Percentiles rank a stretch among this genome's conserved stretches.
Evolutionary conservation across 2,329 filamentous ascomycete genomes (phyloP).

Genomic region (Sporothrix mexicana): DNA sequence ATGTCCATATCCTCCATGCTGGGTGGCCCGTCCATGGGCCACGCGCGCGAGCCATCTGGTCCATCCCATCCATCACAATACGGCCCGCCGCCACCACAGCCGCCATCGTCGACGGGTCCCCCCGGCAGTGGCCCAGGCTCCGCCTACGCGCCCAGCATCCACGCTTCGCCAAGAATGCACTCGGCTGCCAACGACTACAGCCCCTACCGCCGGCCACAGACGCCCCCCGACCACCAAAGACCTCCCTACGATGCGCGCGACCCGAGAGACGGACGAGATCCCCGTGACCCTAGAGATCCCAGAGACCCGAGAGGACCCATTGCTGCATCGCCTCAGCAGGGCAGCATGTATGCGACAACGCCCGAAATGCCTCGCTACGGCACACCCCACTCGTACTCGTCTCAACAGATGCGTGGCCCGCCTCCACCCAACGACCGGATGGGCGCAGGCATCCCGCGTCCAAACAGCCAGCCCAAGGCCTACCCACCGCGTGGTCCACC

Average conservation of each 20-base stretch:
- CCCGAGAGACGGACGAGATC: conserved; percentile 48
- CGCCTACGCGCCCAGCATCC: conserved; percentile 55
- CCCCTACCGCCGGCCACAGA: conserved; percentile 70
- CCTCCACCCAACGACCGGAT: conserved; percentile 56
- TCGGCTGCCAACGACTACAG: conserved; percentile 63
- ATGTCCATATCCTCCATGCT: conserved; percentile 69
- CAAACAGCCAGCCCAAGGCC: conserved; percentile 59
- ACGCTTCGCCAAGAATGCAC: conserved; percentile 63
- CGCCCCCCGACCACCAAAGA: conserved; percentile 68
- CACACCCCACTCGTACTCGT: conserved; percentile 61
- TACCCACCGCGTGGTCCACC: conserved; percentile 49
- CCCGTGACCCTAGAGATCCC: background rate
- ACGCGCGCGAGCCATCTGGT: conserved; percentile 45
- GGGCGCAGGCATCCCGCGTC: conserved; percentile 50
- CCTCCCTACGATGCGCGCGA: conserved; percentile 55
- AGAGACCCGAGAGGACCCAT: conserved; percentile 56
- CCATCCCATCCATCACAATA: conserved; percentile 51
- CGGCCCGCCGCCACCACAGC: conserved; percentile 37
- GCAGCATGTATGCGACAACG: conserved; percentile 53
- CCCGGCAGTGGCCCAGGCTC: conserved; percentile 50
- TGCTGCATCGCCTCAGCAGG: conserved; percentile 42
- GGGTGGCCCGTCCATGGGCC: conserved; percentile 52
- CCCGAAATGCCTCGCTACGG: conserved; percentile 65
- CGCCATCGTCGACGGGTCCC: background rate
- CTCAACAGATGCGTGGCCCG: conserved; percentile 54